phyloP scores from a whole-genome alignment of 2,329 filamentous ascomycete species.

The Sclerotinia minor region DNA sequence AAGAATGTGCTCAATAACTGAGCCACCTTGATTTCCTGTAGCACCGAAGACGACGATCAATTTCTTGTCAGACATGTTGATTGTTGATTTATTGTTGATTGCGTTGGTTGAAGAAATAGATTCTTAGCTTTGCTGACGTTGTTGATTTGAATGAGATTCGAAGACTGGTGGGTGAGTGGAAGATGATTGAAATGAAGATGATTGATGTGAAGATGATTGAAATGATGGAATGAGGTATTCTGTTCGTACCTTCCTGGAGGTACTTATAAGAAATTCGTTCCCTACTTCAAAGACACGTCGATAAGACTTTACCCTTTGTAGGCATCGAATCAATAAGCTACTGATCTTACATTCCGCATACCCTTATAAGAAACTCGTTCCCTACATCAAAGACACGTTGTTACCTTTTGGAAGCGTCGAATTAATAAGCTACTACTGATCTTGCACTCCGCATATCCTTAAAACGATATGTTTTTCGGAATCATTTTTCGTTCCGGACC shows the following conservation, averaged over 20 bases:
- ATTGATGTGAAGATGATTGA: background rate
- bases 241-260: background rate
- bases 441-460: too few relatives aligned
- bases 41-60: slow-evolving; percentile 50
- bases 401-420: too few relatives aligned
- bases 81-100: background rate
- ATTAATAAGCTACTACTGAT: too few relatives aligned
- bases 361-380: background rate
- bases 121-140: background rate
- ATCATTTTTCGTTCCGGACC: too few relatives aligned
- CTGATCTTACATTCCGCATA: too few relatives aligned
- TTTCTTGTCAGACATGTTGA: slow-evolving; percentile 41
- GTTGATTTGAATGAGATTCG: background rate
- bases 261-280: background rate
- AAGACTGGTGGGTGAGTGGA: background rate
- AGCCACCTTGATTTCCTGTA: slow-evolving; percentile 54
- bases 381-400: background rate
- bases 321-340: too few relatives aligned
- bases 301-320: too few relatives aligned
- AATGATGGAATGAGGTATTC: slow-evolving; percentile 4
- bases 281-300: background rate
- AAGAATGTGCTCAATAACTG: slow-evolving; percentile 53
- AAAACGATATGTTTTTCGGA: too few relatives aligned
- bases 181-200: background rate
- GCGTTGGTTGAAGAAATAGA: background rate